Evolutionary conservation across 345 rosid species (phyloP).

Genomic region (Cardamine chenopodiifolia): DNA sequence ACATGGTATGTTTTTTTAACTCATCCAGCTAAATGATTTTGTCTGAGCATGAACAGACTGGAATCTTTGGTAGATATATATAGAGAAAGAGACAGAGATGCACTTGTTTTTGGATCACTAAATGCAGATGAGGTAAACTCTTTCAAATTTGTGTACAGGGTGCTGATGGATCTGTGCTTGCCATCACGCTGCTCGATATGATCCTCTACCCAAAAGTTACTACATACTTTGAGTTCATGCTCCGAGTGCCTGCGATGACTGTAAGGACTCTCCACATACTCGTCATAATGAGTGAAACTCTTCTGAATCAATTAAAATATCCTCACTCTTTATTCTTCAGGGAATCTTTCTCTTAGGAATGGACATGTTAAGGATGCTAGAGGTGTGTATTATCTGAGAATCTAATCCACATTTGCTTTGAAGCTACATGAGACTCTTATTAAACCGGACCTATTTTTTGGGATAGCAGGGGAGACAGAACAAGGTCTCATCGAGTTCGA

Average conservation of each 20-base stretch:
- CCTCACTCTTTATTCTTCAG: slow-evolving; percentile 36
- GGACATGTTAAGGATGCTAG: slow-evolving; percentile 49
- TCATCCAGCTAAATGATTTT: neutral
- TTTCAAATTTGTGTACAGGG: slow-evolving; percentile 51
- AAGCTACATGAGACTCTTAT: slow-evolving; percentile 11
- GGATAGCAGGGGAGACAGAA: slow-evolving; percentile 53
- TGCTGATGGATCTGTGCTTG: slow-evolving; percentile 79
- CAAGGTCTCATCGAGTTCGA: slow-evolving; percentile 55
- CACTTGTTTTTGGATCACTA: slow-evolving; percentile 17
- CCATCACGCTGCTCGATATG: slow-evolving; percentile 77
- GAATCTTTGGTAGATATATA: neutral
- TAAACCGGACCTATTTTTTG: slow-evolving; percentile 9
- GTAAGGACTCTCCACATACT: slow-evolving; percentile 47
- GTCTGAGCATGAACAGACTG: neutral
- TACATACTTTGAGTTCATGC: slow-evolving; percentile 54
- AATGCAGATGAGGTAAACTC: neutral
- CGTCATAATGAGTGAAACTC: slow-evolving; percentile 14
- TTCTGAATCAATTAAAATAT: neutral
- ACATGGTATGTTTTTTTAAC: slow-evolving; percentile 50
- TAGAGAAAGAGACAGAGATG: slow-evolving; percentile 1
- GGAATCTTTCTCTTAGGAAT: slow-evolving; percentile 58
- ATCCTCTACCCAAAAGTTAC: slow-evolving; percentile 74
- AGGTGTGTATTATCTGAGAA: slow-evolving; percentile 49
- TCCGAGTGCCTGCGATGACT: slow-evolving; percentile 71
- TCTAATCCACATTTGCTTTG: slow-evolving; percentile 17